Conservation (phyloP, 164 flowering plant species). For the Sextonia rubra region DNA sequence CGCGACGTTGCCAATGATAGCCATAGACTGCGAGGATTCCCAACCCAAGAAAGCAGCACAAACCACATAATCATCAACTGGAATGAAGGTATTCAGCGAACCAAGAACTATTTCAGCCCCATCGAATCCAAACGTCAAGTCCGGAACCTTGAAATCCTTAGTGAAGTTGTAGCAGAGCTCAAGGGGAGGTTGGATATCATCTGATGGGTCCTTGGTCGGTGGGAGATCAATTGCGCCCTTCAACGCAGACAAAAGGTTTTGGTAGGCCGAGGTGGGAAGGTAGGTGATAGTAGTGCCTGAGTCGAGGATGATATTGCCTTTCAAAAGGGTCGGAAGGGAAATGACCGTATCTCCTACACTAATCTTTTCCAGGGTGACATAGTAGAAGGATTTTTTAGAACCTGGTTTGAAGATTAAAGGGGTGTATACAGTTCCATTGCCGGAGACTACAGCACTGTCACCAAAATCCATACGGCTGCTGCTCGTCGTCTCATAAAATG, state of each 20-base stretch:
- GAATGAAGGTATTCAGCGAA: slow-evolving; percentile 18
- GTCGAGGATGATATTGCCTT: slow-evolving; percentile 49
- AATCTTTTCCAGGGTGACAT: slow-evolving; percentile 34
- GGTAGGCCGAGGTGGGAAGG: slow-evolving; percentile 17
- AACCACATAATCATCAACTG: neutral
- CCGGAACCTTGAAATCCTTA: slow-evolving; percentile 10
- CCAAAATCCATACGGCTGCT: slow-evolving; percentile 42
- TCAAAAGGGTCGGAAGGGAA: neutral
- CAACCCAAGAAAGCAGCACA: slow-evolving; percentile 18
- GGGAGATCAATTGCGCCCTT: slow-evolving; percentile 1
- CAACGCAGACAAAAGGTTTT: slow-evolving; percentile 10
- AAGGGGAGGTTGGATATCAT: no score
- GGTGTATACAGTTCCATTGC: slow-evolving; percentile 31
- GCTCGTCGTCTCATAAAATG: neutral
- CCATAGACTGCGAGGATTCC: neutral
- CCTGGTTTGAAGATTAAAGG: slow-evolving; percentile 18
- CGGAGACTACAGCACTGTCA: slow-evolving; percentile 21
- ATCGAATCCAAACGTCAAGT: slow-evolving; percentile 20
- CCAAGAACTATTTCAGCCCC: slow-evolving; percentile 30
- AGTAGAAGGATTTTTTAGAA: slow-evolving; percentile 26
- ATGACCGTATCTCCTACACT: slow-evolving; percentile 32
- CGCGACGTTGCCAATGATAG: slow-evolving; percentile 27
- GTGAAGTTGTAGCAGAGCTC: slow-evolving; percentile 17
- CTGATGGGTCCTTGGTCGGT: neutral
- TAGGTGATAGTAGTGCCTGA: slow-evolving; percentile 53